Evolutionary conservation across 306 rosid species (phyloP).

Genomic region (Vigna trinervia): DNA sequence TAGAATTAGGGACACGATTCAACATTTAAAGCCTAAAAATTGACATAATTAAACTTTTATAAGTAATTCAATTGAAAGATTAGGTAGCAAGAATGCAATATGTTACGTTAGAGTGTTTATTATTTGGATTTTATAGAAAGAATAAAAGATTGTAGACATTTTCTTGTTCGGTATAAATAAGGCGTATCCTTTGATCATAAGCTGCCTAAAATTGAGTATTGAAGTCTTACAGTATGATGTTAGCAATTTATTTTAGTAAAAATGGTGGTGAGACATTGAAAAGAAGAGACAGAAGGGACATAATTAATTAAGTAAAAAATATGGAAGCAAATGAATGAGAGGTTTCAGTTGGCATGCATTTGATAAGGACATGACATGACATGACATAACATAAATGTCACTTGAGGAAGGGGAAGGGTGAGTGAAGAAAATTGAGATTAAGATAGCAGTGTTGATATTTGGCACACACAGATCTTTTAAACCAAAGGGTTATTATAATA

Average conservation of each 20-base stretch:
- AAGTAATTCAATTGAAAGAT: too few species aligned
- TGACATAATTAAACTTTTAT: not conserved
- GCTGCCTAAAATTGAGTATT: too few species aligned
- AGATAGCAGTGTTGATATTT: conserved; percentile 19
- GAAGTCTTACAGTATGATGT: too few species aligned
- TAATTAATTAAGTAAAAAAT: not conserved
- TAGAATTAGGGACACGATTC: not conserved
- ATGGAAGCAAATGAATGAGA: not conserved
- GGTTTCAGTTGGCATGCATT: not conserved
- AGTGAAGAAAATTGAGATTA: not conserved
- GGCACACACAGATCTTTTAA: not conserved
- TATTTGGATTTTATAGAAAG: too few species aligned
- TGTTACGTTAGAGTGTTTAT: too few species aligned
- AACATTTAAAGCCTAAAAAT: not conserved
- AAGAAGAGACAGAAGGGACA: not conserved
- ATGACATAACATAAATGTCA: not conserved
- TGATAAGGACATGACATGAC: not conserved
- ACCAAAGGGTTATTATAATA: not conserved
- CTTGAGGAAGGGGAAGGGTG: conserved; percentile 24
- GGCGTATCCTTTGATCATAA: too few species aligned
- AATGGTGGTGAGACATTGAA: too few species aligned
- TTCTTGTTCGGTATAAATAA: too few species aligned
- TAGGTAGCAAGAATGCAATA: too few species aligned
- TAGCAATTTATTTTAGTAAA: too few species aligned
- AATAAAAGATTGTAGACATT: too few species aligned